A percentile compares a stretch with the other conserved stretches of the same genome.
phyloP scores from a whole-genome alignment of 192 early-diverging fungal genomes.

The Podila epigama region DNA sequence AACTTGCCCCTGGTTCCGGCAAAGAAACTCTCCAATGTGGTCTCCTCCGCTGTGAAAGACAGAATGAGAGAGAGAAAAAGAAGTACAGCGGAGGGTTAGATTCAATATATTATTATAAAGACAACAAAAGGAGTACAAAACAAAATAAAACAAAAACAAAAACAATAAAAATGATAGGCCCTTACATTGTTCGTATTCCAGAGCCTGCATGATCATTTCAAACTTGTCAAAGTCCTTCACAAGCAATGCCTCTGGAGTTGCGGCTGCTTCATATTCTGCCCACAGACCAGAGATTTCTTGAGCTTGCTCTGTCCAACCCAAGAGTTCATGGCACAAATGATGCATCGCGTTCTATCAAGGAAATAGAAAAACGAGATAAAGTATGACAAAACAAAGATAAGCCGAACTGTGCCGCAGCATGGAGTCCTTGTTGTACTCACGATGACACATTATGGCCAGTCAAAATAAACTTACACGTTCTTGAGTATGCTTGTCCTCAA shows the following conservation, averaged over 20 bases:
- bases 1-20: constrained; percentile 84
- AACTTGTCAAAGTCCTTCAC: constrained; percentile 97
- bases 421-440: no score
- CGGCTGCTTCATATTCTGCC: constrained; percentile 84
- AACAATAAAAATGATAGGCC: no score
- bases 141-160: no score
- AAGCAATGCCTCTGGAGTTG: constrained; percentile 77
- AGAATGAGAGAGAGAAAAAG: not conserved
- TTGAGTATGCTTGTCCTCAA: constrained; percentile 75
- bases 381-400: not conserved
- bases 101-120: not conserved
- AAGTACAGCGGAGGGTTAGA: not conserved
- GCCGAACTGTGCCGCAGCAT: not conserved
- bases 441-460: not conserved
- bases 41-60: constrained; percentile 56
- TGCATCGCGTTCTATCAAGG: constrained; percentile 64
- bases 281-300: constrained; percentile 81
- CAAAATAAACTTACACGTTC: constrained; percentile 61
- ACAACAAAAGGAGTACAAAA: no score
- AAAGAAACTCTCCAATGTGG: constrained; percentile 79
- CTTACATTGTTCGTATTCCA: constrained; percentile 88
- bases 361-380: not conserved
- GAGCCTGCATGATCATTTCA: constrained; percentile 94
- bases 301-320: constrained; percentile 64
- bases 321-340: constrained; percentile 60